Percentiles rank a stretch among this genome's conserved stretches.
Conservation (phyloP, 2,329 filamentous ascomycete genomes). For the Talaromyces piceae region DNA sequence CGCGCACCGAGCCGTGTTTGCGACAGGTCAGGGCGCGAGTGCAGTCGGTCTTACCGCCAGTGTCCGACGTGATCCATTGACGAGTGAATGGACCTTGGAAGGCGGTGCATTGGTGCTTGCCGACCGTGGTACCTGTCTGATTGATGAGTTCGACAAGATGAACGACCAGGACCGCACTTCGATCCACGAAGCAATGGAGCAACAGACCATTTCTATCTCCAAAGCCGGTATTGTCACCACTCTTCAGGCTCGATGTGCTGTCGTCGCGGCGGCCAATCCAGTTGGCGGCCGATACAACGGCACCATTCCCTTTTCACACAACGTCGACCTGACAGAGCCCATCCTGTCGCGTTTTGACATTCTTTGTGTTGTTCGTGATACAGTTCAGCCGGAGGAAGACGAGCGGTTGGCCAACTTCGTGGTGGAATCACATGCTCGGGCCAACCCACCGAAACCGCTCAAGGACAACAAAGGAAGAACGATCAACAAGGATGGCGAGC, state of each 20-base stretch:
- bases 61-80: slow-evolving; percentile 89
- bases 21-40: slow-evolving; percentile 92
- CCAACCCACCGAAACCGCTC: slow-evolving; percentile 60
- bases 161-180: slow-evolving; percentile 97
- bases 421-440: slow-evolving; percentile 85
- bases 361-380: slow-evolving; percentile 89
- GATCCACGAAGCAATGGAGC: slow-evolving; percentile 99
- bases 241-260: slow-evolving; percentile 87
- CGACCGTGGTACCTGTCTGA: slow-evolving; percentile 88
- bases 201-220: slow-evolving; percentile 98
- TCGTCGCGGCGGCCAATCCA: slow-evolving; percentile 94
- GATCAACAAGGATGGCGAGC: slow-evolving; percentile 38
- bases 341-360: slow-evolving; percentile 98
- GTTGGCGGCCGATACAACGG: slow-evolving; percentile 95
- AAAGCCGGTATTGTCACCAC: slow-evolving; percentile 98
- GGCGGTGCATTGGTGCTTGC: slow-evolving; percentile 92
- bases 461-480: slow-evolving; percentile 38
- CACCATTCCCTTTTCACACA: slow-evolving; percentile 89
- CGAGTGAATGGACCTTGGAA: slow-evolving; percentile 94
- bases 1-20: slow-evolving; percentile 92
- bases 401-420: slow-evolving; percentile 92
- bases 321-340: slow-evolving; percentile 93
- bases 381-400: slow-evolving; percentile 85
- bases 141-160: slow-evolving; percentile 99
- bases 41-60: slow-evolving; percentile 96